phyloP scores from a whole-genome alignment of 352 stramenopile species.

The Phytophthora fragariaefolia region DNA sequence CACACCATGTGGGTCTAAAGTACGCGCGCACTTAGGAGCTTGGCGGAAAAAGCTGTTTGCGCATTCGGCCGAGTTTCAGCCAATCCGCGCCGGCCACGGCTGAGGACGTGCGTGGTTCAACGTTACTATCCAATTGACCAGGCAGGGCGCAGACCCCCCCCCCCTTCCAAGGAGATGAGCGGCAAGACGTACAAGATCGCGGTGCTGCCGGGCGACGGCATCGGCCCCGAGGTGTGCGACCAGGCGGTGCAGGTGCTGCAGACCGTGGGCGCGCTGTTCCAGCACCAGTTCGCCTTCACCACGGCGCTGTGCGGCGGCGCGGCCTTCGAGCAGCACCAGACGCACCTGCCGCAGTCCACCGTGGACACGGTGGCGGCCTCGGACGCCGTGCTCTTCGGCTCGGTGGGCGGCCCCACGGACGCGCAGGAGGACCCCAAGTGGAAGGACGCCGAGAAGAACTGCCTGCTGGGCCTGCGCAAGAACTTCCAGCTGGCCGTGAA shows the following conservation, averaged over 20 bases:
- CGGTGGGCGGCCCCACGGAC: conserved; percentile 96
- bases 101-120: conserved; percentile 13
- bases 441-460: conserved; percentile 95
- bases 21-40: no score
- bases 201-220: conserved; percentile 97
- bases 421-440: conserved; percentile 89
- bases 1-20: no score
- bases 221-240: conserved; percentile 98
- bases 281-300: conserved; percentile 94
- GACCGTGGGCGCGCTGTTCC: conserved; percentile 78
- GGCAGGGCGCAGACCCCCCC: conserved; percentile 4
- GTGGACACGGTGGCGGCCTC: conserved; percentile 92
- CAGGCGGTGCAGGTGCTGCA: conserved; percentile 93
- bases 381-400: conserved; percentile 96
- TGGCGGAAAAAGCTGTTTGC: no score
- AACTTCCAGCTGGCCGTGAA: conserved; percentile 98
- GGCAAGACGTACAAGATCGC: conserved; percentile 89
- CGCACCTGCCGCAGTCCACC: conserved; percentile 95
- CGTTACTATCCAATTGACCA: conserved; percentile 27
- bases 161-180: conserved; percentile 24
- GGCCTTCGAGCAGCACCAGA: conserved; percentile 92
- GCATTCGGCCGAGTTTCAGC: conserved; percentile 17
- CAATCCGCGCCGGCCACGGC: neutral
- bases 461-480: conserved; percentile 97
- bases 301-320: conserved; percentile 96